Conservation (phyloP, 2,329 filamentous ascomycete genomes). For the Xylariaceae sp. region DNA sequence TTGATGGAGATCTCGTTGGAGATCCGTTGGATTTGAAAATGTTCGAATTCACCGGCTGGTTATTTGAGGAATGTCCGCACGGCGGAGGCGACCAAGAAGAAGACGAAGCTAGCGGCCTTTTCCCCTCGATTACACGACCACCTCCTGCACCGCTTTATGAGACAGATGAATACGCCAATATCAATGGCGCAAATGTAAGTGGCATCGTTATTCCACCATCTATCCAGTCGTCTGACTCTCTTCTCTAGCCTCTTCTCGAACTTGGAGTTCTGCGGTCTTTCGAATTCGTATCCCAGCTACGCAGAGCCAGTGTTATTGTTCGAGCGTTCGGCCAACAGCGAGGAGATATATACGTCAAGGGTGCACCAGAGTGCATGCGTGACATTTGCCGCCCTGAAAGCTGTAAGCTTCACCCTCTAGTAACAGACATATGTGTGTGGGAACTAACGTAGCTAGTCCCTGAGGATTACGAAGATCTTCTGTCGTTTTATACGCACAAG, state of each 20-base stretch:
- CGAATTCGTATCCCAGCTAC: slow-evolving; percentile 89
- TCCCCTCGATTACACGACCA: slow-evolving; percentile 83
- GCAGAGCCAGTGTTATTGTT: slow-evolving; percentile 88
- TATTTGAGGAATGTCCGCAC: slow-evolving; percentile 81
- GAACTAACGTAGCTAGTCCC: slow-evolving; percentile 52
- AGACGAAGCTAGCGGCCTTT: slow-evolving; percentile 68
- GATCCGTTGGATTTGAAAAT: slow-evolving; percentile 96
- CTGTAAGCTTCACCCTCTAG: slow-evolving; percentile 46
- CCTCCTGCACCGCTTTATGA: slow-evolving; percentile 56
- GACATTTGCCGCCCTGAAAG: slow-evolving; percentile 82
- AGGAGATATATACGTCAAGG: slow-evolving; percentile 89
- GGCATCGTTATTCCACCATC: background rate
- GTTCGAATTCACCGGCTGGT: slow-evolving; percentile 95
- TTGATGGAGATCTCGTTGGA: slow-evolving; percentile 84
- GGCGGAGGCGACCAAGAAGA: slow-evolving; percentile 58
- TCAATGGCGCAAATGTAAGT: slow-evolving; percentile 29
- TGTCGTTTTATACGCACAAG: slow-evolving; percentile 88
- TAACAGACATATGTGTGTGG: background rate
- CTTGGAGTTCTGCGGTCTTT: slow-evolving; percentile 87
- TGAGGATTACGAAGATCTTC: slow-evolving; percentile 78
- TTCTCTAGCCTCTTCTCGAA: slow-evolving; percentile 56
- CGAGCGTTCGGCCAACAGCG: slow-evolving; percentile 79
- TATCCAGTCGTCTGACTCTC: slow-evolving; percentile 14
- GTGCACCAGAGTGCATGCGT: slow-evolving; percentile 92
- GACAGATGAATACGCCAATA: slow-evolving; percentile 27